Percentiles rank a stretch among this genome's conserved stretches.
Conservation (phyloP, 1,284 basidiomycete species). For the Moesziomyces sp. region DNA sequence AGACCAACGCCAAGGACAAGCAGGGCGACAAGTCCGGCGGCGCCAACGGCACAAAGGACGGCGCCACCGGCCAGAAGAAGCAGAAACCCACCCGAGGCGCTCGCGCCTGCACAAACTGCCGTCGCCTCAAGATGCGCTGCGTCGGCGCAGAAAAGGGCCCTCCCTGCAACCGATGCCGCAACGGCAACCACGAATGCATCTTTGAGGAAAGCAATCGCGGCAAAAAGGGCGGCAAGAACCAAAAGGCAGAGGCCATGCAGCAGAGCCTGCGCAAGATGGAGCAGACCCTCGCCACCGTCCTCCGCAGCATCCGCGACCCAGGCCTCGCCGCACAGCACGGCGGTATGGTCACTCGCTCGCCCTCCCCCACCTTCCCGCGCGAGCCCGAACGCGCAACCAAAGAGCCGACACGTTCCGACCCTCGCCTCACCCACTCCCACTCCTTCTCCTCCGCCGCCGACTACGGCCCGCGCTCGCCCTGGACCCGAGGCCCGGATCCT, state of each 20-base stretch:
- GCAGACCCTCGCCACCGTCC: conserved; percentile 59
- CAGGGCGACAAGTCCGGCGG: conserved; percentile 6
- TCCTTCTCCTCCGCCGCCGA: conserved; percentile 22
- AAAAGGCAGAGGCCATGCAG: conserved; percentile 63
- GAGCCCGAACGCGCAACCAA: conserved; percentile 9
- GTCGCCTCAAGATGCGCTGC: conserved; percentile 98
- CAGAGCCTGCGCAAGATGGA: conserved; percentile 66
- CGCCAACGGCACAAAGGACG: conserved; percentile 15
- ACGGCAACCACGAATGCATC: conserved; percentile 63
- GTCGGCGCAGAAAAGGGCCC: conserved; percentile 90
- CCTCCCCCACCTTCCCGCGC: conserved; percentile 28
- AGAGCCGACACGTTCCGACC: conserved; percentile 19
- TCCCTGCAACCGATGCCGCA: conserved; percentile 78
- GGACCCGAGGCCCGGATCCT: conserved; percentile 24
- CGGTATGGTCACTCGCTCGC: conserved; percentile 51
- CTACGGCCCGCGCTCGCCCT: conserved; percentile 33
- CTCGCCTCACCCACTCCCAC: conserved; percentile 31
- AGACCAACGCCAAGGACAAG: conserved; percentile 17
- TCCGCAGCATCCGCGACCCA: conserved; percentile 61
- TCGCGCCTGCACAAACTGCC: conserved; percentile 92
- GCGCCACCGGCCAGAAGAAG: conserved; percentile 44
- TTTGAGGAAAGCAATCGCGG: conserved; percentile 66
- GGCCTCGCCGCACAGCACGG: conserved; percentile 45
- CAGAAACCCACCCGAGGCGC: conserved; percentile 64
- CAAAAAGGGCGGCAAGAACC: conserved; percentile 64